Percentiles rank a stretch among this genome's conserved stretches.
Conservation (phyloP, 2,329 filamentous ascomycete species). For the Hirsutella rhossiliensis region DNA sequence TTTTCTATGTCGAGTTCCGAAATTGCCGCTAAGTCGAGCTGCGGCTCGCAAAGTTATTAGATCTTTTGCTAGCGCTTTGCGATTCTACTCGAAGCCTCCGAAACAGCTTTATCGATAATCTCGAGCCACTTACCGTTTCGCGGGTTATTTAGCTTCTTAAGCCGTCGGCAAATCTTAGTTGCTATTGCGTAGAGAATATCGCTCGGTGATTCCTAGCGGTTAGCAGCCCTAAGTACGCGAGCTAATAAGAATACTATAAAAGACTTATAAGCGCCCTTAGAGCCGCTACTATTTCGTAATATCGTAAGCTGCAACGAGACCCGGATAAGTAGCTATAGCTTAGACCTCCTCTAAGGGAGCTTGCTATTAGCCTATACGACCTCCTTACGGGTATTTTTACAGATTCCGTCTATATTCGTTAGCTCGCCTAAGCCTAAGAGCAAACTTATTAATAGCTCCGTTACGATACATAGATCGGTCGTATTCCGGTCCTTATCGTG, state of each 20-base stretch:
- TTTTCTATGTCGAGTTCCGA: background rate
- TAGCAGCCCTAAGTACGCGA: slow-evolving; percentile 16
- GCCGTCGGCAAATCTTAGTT: slow-evolving; percentile 30
- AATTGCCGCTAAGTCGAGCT: background rate
- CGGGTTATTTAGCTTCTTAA: slow-evolving; percentile 23
- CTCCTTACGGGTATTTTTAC: slow-evolving; percentile 42
- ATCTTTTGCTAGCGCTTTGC: slow-evolving; percentile 1
- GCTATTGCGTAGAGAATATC: slow-evolving; percentile 25
- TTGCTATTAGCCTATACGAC: background rate
- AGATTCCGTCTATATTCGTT: slow-evolving; percentile 18
- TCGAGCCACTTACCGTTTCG: background rate
- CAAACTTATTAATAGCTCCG: slow-evolving; percentile 30
- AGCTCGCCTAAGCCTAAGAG: slow-evolving; percentile 23
- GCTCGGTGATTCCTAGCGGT: slow-evolving; percentile 5
- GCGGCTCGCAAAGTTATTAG: slow-evolving; percentile 1
- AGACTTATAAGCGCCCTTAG: slow-evolving; percentile 29
- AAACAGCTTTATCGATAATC: background rate
- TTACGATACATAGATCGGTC: slow-evolving; percentile 35
- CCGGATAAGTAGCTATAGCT: slow-evolving; percentile 5
- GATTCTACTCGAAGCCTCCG: background rate
- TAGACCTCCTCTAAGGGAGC: slow-evolving; percentile 1
- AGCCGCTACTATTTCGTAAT: slow-evolving; percentile 7
- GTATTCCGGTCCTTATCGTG: slow-evolving; percentile 35
- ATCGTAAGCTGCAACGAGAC: slow-evolving; percentile 4
- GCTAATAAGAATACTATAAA: slow-evolving; percentile 36